phyloP scores from a whole-genome alignment of 108 stramenopile species.

The Skeletonema tropicum region DNA sequence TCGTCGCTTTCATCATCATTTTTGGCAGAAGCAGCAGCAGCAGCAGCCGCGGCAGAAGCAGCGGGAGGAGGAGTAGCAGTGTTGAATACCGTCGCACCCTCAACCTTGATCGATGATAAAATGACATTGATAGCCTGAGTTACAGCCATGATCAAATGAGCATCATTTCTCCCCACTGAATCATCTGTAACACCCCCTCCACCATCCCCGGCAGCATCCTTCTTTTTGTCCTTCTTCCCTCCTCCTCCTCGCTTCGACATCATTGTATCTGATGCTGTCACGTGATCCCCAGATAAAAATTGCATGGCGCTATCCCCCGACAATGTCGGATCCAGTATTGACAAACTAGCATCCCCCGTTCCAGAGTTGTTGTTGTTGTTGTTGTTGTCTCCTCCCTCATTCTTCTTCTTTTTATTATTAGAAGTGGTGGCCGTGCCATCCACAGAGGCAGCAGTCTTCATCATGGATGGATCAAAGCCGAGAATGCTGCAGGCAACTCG shows the following conservation, averaged over 20 bases:
- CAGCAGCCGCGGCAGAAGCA: not conserved
- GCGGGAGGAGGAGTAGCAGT: not conserved
- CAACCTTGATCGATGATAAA: conserved; percentile 15
- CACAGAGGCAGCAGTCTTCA: not conserved
- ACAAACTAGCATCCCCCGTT: not conserved
- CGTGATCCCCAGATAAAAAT: not conserved
- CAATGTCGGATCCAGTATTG: not conserved
- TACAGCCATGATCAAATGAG: conserved; percentile 38
- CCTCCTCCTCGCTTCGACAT: not conserved
- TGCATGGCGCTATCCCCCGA: not conserved
- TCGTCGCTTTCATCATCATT: not conserved
- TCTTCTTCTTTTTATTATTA: conserved; percentile 19
- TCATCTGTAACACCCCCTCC: not conserved
- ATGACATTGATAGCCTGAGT: conserved; percentile 45
- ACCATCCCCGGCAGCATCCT: not conserved
- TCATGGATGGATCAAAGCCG: conserved; percentile 5
- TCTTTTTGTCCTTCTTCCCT: conserved; percentile 10
- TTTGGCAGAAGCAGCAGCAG: not conserved
- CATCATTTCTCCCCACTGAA: conserved; percentile 19
- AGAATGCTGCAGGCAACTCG: conserved; percentile 4
- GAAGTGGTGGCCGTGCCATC: not conserved
- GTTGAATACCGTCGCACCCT: not conserved
- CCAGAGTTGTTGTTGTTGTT: not conserved
- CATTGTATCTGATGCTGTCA: not conserved
- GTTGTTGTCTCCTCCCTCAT: no score